phyloP scores from a whole-genome alignment of 2,329 filamentous ascomycete genomes.

The Trichoderma polysporum region DNA sequence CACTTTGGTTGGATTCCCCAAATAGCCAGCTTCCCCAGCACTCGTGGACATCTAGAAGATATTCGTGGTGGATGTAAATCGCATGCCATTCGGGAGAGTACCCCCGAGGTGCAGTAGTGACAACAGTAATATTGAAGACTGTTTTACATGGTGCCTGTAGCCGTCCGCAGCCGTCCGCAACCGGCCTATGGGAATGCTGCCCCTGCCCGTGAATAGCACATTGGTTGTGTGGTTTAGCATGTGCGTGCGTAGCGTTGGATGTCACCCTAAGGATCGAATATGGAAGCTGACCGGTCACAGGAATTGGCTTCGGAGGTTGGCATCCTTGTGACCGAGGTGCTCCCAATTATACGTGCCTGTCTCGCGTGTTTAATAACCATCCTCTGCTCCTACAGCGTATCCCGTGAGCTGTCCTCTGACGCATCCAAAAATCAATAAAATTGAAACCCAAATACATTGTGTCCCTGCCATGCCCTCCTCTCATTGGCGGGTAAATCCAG shows the following conservation, averaged over 20 bases:
- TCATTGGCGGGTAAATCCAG: constrained; percentile 14
- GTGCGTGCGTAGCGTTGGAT: constrained; percentile 1
- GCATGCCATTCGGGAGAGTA: background rate
- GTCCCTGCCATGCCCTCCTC: background rate
- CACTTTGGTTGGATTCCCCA: background rate
- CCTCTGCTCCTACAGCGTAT: background rate
- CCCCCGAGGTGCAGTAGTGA: background rate
- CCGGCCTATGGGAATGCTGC: background rate
- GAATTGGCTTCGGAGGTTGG: background rate
- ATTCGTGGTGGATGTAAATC: background rate
- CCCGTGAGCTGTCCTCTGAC: background rate
- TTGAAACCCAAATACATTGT: background rate
- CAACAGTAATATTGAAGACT: background rate
- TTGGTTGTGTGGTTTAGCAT: background rate
- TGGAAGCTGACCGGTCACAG: background rate
- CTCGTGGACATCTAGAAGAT: background rate
- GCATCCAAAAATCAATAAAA: background rate
- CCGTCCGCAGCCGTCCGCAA: background rate
- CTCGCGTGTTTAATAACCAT: background rate
- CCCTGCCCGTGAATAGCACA: background rate
- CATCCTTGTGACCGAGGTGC: background rate
- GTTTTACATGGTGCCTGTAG: background rate
- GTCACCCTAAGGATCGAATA: background rate
- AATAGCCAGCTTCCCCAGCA: background rate
- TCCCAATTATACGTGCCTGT: background rate